phyloP scores from a whole-genome alignment of 305 asterid genomes.

The Solanum hybrid region DNA sequence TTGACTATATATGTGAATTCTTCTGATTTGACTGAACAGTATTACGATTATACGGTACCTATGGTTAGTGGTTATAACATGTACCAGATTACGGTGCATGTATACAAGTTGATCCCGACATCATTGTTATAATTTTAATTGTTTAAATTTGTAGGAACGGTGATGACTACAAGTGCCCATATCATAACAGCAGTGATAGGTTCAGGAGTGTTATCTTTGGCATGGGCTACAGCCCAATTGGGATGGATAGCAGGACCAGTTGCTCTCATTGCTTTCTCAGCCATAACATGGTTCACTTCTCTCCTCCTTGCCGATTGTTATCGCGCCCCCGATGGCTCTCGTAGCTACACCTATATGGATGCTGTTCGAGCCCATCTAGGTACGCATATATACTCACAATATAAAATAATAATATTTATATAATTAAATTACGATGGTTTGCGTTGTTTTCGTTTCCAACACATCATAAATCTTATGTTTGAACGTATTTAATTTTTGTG shows the following conservation, averaged over 20 bases:
- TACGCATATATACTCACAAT: not conserved
- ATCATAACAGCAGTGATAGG: conserved; percentile 49
- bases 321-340: conserved; percentile 26
- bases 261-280: conserved; percentile 26
- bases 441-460: not conserved
- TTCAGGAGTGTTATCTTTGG: conserved; percentile 40
- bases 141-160: conserved; percentile 16
- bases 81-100: not conserved
- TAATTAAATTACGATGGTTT: not conserved
- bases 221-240: conserved; percentile 43
- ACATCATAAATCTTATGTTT: not conserved
- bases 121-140: not conserved
- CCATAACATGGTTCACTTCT: conserved; percentile 32
- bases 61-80: not conserved
- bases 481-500: not conserved
- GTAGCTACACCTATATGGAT: conserved; percentile 47
- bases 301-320: conserved; percentile 30
- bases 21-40: not conserved
- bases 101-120: not conserved
- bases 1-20: not conserved
- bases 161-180: conserved; percentile 44
- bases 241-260: conserved; percentile 45
- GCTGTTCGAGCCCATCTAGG: conserved; percentile 32
- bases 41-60: not conserved
- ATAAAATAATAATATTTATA: not conserved